Conservation (phyloP, 75 land plant genomes). For the Pinus taeda region DNA sequence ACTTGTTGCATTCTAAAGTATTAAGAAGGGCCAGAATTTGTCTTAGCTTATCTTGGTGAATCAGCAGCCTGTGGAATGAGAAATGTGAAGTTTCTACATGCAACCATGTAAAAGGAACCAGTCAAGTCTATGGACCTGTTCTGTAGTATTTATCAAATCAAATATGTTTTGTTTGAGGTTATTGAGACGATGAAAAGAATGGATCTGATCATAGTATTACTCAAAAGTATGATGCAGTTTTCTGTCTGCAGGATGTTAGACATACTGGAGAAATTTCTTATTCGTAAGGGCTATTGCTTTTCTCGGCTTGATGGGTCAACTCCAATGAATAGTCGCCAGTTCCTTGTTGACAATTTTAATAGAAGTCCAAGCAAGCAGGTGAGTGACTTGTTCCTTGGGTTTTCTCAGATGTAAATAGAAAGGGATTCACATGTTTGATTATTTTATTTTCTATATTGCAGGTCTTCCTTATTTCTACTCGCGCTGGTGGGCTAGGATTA, state of each 20-base stretch:
- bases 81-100: neutral
- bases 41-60: too few relatives aligned
- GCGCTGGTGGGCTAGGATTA: conserved; percentile 93
- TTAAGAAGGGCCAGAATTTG: too few relatives aligned
- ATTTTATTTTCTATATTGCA: conserved; percentile 18
- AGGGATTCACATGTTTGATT: conserved; percentile 1
- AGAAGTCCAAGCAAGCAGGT: conserved; percentile 96
- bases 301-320: conserved; percentile 95
- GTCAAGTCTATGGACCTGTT: neutral
- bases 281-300: conserved; percentile 88
- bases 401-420: neutral
- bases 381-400: neutral
- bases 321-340: conserved; percentile 76
- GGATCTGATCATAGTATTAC: neutral
- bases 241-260: conserved; percentile 76
- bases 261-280: conserved; percentile 87
- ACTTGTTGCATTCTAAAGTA: too few relatives aligned
- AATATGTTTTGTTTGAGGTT: neutral
- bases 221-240: neutral
- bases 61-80: too few relatives aligned
- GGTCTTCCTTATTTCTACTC: conserved; percentile 93
- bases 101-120: neutral
- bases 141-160: neutral
- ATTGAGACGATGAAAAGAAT: neutral
- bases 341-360: conserved; percentile 91